Conservation (phyloP, 2,329 filamentous ascomycete genomes). For the Talaromyces funiculosus region DNA sequence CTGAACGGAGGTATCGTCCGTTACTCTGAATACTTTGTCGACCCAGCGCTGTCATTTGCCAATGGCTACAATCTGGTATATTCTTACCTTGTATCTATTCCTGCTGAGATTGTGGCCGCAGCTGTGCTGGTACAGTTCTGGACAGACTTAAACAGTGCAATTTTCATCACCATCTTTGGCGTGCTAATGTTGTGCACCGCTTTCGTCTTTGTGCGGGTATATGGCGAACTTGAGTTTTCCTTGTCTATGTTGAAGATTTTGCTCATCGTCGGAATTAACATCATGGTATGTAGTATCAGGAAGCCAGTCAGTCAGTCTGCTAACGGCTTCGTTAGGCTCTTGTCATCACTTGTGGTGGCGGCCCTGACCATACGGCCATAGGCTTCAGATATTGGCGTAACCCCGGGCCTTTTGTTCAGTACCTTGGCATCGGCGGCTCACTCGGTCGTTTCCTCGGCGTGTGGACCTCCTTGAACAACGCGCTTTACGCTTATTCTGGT, state of each 20-base stretch:
- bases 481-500: conserved; percentile 42
- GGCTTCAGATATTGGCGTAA: conserved; percentile 49
- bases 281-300: conserved; percentile 32
- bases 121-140: conserved; percentile 30
- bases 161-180: conserved; percentile 54
- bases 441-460: conserved; percentile 49
- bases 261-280: conserved; percentile 47
- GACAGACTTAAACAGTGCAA: conserved; percentile 44
- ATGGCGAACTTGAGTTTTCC: conserved; percentile 52
- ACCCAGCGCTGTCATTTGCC: conserved; percentile 31
- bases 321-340: conserved; percentile 24
- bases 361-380: conserved; percentile 42
- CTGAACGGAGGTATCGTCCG: conserved; percentile 35
- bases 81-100: conserved; percentile 30
- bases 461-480: conserved; percentile 43
- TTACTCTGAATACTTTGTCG: conserved; percentile 33
- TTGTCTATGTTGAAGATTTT: conserved; percentile 49
- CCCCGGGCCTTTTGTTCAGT: conserved; percentile 45
- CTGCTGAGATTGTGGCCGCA: conserved; percentile 28
- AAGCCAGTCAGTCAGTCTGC: neutral
- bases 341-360: conserved; percentile 53
- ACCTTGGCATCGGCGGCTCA: conserved; percentile 39
- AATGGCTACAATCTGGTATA: conserved; percentile 38
- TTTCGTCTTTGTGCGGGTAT: conserved; percentile 44
- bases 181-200: conserved; percentile 51